A percentile compares a stretch with the other conserved stretches of the same genome.
Conservation (phyloP, 495 filamentous ascomycete species). For the Parmelia sp. region DNA sequence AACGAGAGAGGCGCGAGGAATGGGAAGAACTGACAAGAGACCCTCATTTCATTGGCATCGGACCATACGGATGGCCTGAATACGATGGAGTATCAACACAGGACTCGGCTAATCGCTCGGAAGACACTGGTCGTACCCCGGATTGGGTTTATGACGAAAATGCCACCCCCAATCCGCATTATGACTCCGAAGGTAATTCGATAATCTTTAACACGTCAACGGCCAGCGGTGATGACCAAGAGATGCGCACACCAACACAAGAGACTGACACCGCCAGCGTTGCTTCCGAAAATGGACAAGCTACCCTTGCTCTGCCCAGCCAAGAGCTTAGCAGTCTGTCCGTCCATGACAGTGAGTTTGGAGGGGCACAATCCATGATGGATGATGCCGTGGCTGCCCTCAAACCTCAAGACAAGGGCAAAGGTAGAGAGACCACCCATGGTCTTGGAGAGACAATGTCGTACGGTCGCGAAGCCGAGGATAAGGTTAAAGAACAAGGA, state of each 20-base stretch:
- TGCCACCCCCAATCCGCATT: background rate
- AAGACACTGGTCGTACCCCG: background rate
- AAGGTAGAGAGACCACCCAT: constrained; percentile 1
- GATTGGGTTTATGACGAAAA: background rate
- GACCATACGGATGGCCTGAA: background rate
- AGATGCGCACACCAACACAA: background rate
- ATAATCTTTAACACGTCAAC: background rate
- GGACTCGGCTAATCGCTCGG: background rate
- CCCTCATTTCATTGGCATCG: background rate
- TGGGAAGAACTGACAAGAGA: background rate
- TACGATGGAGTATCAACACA: background rate
- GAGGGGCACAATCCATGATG: background rate
- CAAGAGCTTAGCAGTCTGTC: background rate
- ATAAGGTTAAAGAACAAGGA: background rate
- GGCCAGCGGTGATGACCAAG: background rate
- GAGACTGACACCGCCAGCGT: background rate
- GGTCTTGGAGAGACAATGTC: background rate
- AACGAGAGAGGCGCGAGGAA: background rate
- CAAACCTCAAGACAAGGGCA: background rate
- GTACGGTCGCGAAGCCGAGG: background rate
- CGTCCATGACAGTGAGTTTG: background rate
- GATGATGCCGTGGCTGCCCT: background rate
- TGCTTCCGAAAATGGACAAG: background rate
- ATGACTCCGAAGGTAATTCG: background rate
- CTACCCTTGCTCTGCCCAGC: background rate